phyloP scores from a whole-genome alignment of 2,329 filamentous ascomycete genomes.

The Sclerotinia minor region DNA sequence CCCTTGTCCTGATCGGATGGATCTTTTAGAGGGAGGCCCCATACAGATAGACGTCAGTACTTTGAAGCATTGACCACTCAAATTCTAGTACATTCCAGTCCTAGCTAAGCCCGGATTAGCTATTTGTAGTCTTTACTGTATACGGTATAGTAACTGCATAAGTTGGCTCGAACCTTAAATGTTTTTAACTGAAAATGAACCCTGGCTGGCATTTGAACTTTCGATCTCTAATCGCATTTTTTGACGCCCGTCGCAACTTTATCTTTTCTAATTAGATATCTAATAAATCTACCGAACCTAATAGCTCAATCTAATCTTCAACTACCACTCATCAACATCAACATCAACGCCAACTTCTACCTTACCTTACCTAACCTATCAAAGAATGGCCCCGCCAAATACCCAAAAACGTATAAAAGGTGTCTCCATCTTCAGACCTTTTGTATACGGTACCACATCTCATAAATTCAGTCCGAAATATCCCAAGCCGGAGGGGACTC shows the following conservation, averaged over 20 bases:
- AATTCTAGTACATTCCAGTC: constrained; percentile 10
- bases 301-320: not conserved
- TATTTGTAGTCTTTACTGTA: too few species aligned
- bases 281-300: too few species aligned
- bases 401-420: constrained; percentile 64
- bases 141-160: not conserved
- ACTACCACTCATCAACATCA: constrained; percentile 6
- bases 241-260: not conserved
- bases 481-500: constrained; percentile 73
- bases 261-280: not conserved
- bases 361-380: not conserved
- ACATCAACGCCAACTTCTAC: constrained; percentile 7
- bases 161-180: constrained; percentile 25
- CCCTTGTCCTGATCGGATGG: not conserved
- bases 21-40: not conserved
- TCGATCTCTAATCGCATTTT: constrained; percentile 2
- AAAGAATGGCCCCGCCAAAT: constrained; percentile 55
- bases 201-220: not conserved
- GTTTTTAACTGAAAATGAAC: too few species aligned
- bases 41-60: constrained; percentile 11
- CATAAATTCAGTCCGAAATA: constrained; percentile 73
- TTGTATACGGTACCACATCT: constrained; percentile 78
- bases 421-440: constrained; percentile 63
- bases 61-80: constrained; percentile 25
- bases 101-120: not conserved